Conservation (phyloP, 139 green algal genomes). For the Volvox reticuliferus region DNA sequence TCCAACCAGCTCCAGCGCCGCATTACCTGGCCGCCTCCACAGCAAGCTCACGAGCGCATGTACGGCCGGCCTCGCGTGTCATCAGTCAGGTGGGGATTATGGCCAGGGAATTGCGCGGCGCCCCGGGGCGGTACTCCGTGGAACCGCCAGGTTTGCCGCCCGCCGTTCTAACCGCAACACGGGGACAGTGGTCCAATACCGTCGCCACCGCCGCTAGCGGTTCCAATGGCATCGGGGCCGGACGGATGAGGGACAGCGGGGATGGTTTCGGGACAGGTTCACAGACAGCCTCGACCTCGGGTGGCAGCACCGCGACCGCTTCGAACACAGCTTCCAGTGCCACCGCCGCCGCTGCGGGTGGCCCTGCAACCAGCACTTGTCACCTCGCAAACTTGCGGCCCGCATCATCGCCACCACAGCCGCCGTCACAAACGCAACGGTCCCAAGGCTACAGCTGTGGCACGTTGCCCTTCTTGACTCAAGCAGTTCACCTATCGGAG, state of each 20-base stretch:
- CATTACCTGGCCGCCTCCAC: neutral
- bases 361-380: too few species aligned
- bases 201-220: neutral
- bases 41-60: neutral
- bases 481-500: too few species aligned
- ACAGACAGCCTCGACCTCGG: too few species aligned
- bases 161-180: neutral
- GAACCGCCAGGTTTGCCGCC: neutral
- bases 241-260: neutral
- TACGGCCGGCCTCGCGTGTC: neutral
- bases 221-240: neutral
- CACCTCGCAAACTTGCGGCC: neutral
- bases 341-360: too few species aligned
- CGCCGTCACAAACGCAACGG: neutral
- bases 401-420: neutral
- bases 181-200: neutral
- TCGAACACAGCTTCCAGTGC: too few species aligned
- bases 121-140: neutral
- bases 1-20: neutral
- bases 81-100: constrained; percentile 1
- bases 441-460: too few species aligned
- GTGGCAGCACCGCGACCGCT: too few species aligned
- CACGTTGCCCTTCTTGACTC: too few species aligned
- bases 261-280: neutral
- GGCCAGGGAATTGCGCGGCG: neutral